Base-by-base conservation (phyloP, 371 early-diverging fungal genomes). In the Umbelopsis sp. region DNA sequence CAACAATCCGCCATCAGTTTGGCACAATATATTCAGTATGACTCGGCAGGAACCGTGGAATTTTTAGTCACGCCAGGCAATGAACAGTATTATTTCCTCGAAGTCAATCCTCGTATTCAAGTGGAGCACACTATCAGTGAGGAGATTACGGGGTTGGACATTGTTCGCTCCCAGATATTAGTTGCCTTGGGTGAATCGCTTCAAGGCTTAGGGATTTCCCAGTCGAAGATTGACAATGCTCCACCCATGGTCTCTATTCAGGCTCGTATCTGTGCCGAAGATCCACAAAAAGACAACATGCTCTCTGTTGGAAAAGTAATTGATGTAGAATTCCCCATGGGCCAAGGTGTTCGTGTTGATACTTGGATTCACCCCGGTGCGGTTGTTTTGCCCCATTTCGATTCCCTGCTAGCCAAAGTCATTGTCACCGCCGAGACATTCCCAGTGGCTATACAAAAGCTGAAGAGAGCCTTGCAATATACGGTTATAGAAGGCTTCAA, bases 71-170 rank as follows among this genome's bases (percentile, higher is more conserved):
- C 74, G 48, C 79, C 85, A 41, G 7, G 14, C 25, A 25, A 68
- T 35, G 8, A 37, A 25, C n/a, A 41, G 14, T 18, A 66, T 48
- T 71, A 68, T 63, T 97, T 97, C 74, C 88, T 98, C 88, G 97
- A 97, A 81, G 93, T 96, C 90, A 95, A 95, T 80, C 94, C 95
- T 14, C 88, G 94, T 50, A 85, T 96, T 32, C 94, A 94, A 75
- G 86, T 97, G 18, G 97, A 97, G 82, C 97, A 97, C 75, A 96
- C 97, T 5, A 89, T 97, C 25, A 95, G 97, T 4, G 99, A 99
- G 74, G 92, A 95, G 89, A 87, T 97, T 64, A 95, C 95, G 6
- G 85, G 88, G 67, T 89, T 93, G 12, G 97, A 98, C 75, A 78
- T 99, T 52, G 80, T 79, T 0, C 77, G 79, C 32, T 69, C 71